Base-by-base conservation (phyloP, 257 asterid species). In the Lycium ferocissimum region DNA sequence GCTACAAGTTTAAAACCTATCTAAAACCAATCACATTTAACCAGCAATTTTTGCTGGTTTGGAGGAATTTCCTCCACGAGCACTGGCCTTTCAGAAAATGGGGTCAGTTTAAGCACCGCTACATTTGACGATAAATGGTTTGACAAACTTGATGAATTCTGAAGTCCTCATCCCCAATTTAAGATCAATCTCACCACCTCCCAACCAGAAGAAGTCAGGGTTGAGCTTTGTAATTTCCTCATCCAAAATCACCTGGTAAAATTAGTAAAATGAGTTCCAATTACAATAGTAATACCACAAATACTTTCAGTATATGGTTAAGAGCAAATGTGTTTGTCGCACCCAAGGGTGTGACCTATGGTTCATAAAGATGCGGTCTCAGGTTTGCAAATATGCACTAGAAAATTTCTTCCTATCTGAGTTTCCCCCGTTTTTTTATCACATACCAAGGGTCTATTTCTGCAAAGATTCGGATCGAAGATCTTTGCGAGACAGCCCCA, bases 151-250 rank as follows among this genome's bases (percentile, higher is more conserved):
- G 69, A 94, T 88, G 88, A 96, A 94, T 80, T 96, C 90, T 0
- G 90, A 85, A 20, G 97, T 91, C 88, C 90, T 92, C 84, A 94
- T 83, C 72, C 99, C 95, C 47, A 94, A 85, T 85, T 94, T 96
- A 62, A 96, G 95, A 91, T 96, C 97, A 89, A 92, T 79, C 83
- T 96, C 98, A 7, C 98, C 98, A 43, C 99, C 99, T 87, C 98
- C 98, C 91, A 96, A 86, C 99, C 99, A 96, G 92, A 96, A 94
- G 91, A 91, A 94, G 88, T 90, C 94, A 10, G 98, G 98, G 69
- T 89, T 82, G 14, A 94, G 97, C 90, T 91, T 93, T 81, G 80
- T 84, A 14, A 96, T 93, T 84, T 98, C 97, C 88, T 96, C 99
- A 86, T 96, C 98, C 94, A 96, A 83, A 72, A 96, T 93, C 89